Conservation (phyloP, 2,329 filamentous ascomycete genomes). For the Aureobasidium musti region DNA sequence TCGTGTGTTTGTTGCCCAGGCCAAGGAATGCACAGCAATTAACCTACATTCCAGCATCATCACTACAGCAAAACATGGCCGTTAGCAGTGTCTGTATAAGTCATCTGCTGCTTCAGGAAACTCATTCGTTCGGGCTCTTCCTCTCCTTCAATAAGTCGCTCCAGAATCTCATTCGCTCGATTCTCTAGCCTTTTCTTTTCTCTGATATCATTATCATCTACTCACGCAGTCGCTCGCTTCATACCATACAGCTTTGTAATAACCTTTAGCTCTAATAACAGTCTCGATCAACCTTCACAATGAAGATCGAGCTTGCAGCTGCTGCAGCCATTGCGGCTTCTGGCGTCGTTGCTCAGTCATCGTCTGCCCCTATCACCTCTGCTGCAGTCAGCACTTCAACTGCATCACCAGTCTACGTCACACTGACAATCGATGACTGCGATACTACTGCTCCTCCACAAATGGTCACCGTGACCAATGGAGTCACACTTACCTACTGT, state of each 20-base stretch:
- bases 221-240: slow-evolving; percentile 29
- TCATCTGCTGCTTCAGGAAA: slow-evolving; percentile 29
- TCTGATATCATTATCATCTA: background rate
- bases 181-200: slow-evolving; percentile 31
- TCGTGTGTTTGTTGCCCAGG: slow-evolving; percentile 38
- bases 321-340: slow-evolving; percentile 35
- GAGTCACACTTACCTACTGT: slow-evolving; percentile 43
- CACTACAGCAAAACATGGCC: slow-evolving; percentile 36
- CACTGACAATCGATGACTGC: slow-evolving; percentile 41
- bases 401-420: slow-evolving; percentile 38
- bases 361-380: slow-evolving; percentile 26
- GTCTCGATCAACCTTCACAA: slow-evolving; percentile 29
- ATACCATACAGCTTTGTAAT: slow-evolving; percentile 19
- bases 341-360: slow-evolving; percentile 36
- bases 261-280: slow-evolving; percentile 10
- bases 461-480: slow-evolving; percentile 42
- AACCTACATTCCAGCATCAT: slow-evolving; percentile 36
- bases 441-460: slow-evolving; percentile 37
- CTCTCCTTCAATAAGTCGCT: slow-evolving; percentile 35
- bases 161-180: slow-evolving; percentile 40
- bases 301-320: slow-evolving; percentile 37
- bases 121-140: slow-evolving; percentile 29
- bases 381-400: slow-evolving; percentile 29
- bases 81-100: slow-evolving; percentile 39
- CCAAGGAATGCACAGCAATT: slow-evolving; percentile 35